A percentile compares a stretch with the other conserved stretches of the same genome.
Evolutionary conservation across 495 filamentous ascomycete genomes (phyloP).

Genomic region (Daldinia concentrica): DNA sequence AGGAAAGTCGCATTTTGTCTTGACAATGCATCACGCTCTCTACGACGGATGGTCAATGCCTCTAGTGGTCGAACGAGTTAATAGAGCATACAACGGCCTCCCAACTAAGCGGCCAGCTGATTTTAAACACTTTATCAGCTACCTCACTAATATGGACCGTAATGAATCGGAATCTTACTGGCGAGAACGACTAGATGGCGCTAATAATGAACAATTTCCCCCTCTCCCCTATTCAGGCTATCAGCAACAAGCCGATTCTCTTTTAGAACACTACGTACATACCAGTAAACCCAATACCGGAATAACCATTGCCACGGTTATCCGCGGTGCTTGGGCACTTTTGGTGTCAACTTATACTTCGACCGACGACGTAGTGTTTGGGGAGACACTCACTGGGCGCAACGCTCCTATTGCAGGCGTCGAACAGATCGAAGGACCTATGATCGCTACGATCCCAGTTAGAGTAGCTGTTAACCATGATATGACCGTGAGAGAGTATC

Average conservation of each 20-base stretch:
- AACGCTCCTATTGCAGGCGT: conserved; percentile 61
- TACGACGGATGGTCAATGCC: conserved; percentile 76
- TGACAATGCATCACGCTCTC: conserved; percentile 72
- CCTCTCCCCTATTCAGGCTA: conserved; percentile 63
- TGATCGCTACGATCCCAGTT: conserved; percentile 73
- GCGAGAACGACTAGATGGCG: conserved; percentile 58
- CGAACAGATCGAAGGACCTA: conserved; percentile 64
- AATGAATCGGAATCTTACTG: conserved; percentile 51
- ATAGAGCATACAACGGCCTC: conserved; percentile 48
- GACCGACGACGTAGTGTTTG: conserved; percentile 62
- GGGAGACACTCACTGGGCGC: conserved; percentile 67
- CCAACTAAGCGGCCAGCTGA: conserved; percentile 55
- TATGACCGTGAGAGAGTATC: conserved; percentile 46
- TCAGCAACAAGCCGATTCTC: conserved; percentile 61
- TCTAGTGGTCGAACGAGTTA: conserved; percentile 64
- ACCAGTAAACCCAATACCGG: conserved; percentile 49
- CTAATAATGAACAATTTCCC: conserved; percentile 66
- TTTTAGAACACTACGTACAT: conserved; percentile 61
- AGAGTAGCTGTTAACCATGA: conserved; percentile 56
- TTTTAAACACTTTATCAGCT: conserved; percentile 57
- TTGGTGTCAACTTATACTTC: conserved; percentile 63
- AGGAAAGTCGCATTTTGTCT: conserved; percentile 59
- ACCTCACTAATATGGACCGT: conserved; percentile 51
- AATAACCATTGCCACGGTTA: conserved; percentile 66
- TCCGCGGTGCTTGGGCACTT: conserved; percentile 71